Evolutionary conservation across 257 asterid species (phyloP), one percentile per base, ranked within the genome.

Genomic region (Jacaranda mimosifolia): DNA sequence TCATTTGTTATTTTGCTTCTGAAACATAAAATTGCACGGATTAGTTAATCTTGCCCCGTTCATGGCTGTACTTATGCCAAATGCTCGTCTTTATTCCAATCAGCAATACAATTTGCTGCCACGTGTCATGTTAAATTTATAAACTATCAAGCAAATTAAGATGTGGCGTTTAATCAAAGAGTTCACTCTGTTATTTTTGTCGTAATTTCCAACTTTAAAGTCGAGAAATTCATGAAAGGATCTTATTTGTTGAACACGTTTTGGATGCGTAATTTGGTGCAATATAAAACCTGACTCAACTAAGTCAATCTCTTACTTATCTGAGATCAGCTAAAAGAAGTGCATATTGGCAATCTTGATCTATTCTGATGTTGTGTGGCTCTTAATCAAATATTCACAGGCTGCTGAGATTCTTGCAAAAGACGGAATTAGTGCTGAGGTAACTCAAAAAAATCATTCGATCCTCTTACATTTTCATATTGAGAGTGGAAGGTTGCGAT

Each of bases 351-450:
- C 45, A 59, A 18, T 59, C 49, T 58, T 70, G 77, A 40, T 67
- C 7, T 4, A 58, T 77, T 70, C 67, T 77, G 52, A 40, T 67
- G 60, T 48, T 66, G 43, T 66, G 43, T 57, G 5, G 39, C 45
- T 58, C 70, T 59, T 57, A 26, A 26, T 68, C 42, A 9, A 56
- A 58, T 68, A 57, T 76, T 6, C 43, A 7, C 83, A 92, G 97
- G 97, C 97, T 79, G 95, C 94, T 76, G 97, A 89, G 65, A 91
- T 84, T 77, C 94, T 91, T 40, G 87, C 87, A 11, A 88, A 89
- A 84, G 97, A 89, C 36, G 97, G 90, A 73, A 86, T 92, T 71
- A 86, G 83, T 81, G 97, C 93, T 46, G 97, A 92, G 97, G 97
- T 92, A 84, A 69, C 58, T 35, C 48, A 35, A 63, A 73, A 45